phyloP scores from a whole-genome alignment of 805 yeast genomes.

The Ogataea corticis region DNA sequence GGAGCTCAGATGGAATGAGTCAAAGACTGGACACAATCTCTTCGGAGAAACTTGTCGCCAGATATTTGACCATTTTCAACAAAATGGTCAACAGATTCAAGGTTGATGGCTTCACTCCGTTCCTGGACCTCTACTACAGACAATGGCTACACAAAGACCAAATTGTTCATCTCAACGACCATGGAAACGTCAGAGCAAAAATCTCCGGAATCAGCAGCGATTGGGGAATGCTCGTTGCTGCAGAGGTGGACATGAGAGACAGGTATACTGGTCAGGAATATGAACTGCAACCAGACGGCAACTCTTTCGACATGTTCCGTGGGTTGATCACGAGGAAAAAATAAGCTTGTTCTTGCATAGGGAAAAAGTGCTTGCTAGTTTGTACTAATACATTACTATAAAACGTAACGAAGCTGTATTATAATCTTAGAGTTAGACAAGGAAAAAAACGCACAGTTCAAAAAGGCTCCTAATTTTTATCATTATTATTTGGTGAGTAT shows the following conservation, averaged over 20 bases:
- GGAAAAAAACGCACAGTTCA: conserved; percentile 15
- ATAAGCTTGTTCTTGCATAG: too few relatives aligned
- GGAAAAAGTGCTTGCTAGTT: too few relatives aligned
- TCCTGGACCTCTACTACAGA: conserved; percentile 70
- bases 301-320: conserved; percentile 91
- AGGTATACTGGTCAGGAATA: conserved; percentile 53
- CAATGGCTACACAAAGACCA: conserved; percentile 86
- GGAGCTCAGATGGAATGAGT: conserved; percentile 40
- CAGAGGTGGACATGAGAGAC: conserved; percentile 53
- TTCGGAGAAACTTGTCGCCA: conserved; percentile 62
- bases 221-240: conserved; percentile 80
- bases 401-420: conserved; percentile 12
- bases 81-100: conserved; percentile 59
- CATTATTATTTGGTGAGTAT: conserved; percentile 55
- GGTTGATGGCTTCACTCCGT: conserved; percentile 63
- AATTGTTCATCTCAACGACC: conserved; percentile 57
- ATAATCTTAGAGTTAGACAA: conserved; percentile 20
- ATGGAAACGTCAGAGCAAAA: conserved; percentile 50
- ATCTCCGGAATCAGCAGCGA: conserved; percentile 82
- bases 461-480: conserved; percentile 19
- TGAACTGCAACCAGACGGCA: conserved; percentile 94
- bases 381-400: neutral
- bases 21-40: conserved; percentile 24
- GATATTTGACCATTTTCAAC: conserved; percentile 64
- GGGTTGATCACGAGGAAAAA: conserved; percentile 75